These are phyloP conservation scores for Penicillium oxalicum DNA, from an alignment of 2,329 filamentous ascomycete species.

Conservation along the genomic window DNA sequence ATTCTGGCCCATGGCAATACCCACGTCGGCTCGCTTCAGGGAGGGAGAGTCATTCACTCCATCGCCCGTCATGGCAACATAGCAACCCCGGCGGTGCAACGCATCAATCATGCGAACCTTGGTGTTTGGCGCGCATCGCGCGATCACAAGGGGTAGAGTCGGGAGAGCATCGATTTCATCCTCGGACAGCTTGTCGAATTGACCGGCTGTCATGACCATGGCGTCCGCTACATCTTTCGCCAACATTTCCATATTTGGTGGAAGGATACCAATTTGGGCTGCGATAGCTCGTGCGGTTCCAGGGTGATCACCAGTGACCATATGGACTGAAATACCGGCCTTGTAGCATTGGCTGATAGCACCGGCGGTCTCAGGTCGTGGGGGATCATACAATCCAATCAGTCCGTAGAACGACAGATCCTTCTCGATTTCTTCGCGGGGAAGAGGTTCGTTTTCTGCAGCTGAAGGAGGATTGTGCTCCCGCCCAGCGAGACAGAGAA, in stretches of 20 bases:
- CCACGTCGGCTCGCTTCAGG: conserved; percentile 73
- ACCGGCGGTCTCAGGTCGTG: conserved; percentile 69
- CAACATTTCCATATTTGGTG: conserved; percentile 54
- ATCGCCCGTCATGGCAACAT: conserved; percentile 84
- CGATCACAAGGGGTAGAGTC: conserved; percentile 53
- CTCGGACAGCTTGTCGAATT: conserved; percentile 73
- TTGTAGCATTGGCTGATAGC: conserved; percentile 65
- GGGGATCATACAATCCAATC: conserved; percentile 79
- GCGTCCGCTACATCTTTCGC: conserved; percentile 58
- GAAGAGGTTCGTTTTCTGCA: conserved; percentile 17
- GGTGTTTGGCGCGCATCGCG: conserved; percentile 53
- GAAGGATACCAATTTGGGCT: conserved; percentile 70
- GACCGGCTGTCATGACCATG: conserved; percentile 67
- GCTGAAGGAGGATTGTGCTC: conserved; percentile 12
- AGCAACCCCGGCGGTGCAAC: conserved; percentile 53
- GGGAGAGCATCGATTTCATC: conserved; percentile 61
- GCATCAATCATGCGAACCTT: conserved; percentile 84
- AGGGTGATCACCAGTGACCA: conserved; percentile 78
- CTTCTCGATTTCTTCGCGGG: conserved; percentile 59
- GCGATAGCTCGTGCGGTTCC: conserved; percentile 75
- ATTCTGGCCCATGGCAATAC: conserved; percentile 77
- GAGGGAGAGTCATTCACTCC: conserved; percentile 84
- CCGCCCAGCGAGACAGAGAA: conserved; percentile 58
- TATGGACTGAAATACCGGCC: conserved; percentile 73
- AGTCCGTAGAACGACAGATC: conserved; percentile 71